Conservation (phyloP, 2,329 filamentous ascomycete species). For the Paraphaeosphaeria minitans region DNA sequence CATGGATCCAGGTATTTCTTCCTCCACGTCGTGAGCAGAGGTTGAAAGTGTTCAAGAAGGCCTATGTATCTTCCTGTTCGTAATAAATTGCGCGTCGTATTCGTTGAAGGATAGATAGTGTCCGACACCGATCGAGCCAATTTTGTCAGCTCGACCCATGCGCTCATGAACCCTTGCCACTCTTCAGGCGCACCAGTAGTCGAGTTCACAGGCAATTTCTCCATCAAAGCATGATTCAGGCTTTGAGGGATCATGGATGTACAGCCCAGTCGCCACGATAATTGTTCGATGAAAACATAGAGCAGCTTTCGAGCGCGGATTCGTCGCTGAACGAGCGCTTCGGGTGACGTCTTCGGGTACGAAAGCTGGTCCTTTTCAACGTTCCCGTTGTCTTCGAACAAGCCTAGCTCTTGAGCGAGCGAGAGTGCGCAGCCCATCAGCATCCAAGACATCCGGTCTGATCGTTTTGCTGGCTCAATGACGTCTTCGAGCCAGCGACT, state of each 20-base stretch:
- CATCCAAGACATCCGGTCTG: constrained; percentile 66
- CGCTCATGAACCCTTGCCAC: constrained; percentile 59
- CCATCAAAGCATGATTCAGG: constrained; percentile 46
- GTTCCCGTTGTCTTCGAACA: constrained; percentile 52
- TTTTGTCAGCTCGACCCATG: constrained; percentile 53
- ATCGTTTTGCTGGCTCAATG: constrained; percentile 59
- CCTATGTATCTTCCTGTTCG: constrained; percentile 58
- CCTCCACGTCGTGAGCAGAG: constrained; percentile 48
- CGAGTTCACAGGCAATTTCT: constrained; percentile 48
- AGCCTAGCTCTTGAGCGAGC: constrained; percentile 58
- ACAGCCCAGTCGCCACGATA: constrained; percentile 58
- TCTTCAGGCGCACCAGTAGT: constrained; percentile 48
- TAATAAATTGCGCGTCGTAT: constrained; percentile 48
- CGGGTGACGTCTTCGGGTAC: constrained; percentile 37
- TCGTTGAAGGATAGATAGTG: constrained; percentile 56
- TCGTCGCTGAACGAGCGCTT: constrained; percentile 38
- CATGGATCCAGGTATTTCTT: constrained; percentile 47
- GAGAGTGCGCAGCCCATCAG: constrained; percentile 60
- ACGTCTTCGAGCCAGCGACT: constrained; percentile 60
- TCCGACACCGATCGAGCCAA: constrained; percentile 59
- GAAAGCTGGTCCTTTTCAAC: constrained; percentile 44
- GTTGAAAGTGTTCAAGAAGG: constrained; percentile 54
- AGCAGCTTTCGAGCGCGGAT: constrained; percentile 44
- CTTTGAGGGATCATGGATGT: constrained; percentile 58
- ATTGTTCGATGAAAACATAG: constrained; percentile 57